Evolutionary conservation across 2,329 filamentous ascomycete genomes (phyloP), one percentile per base, ranked within the genome.

Genomic region (Neoarthrinium moseri): DNA sequence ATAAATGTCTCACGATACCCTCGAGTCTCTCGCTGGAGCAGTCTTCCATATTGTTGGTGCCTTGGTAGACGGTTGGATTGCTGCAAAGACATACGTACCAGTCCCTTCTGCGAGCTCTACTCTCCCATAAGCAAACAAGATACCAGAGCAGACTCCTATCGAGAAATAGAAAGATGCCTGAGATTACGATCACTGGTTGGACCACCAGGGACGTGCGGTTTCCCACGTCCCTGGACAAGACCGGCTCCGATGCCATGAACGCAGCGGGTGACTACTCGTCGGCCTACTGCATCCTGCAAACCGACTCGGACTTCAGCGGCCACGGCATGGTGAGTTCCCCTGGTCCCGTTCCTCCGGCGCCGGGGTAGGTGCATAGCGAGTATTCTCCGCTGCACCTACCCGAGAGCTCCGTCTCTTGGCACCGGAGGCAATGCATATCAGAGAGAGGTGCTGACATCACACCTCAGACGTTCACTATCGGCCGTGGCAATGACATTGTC

Each of bases 201-300:
- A 73, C 71, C 54, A 87, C 84, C 48, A 78, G 84, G 62, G 86
- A 90, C 71, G 84, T 90, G 64, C 82, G 86, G 56, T 90, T 90
- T 65, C 86, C 86, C 67, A 96, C 91, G n/a, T 96, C 91, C 32
- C 83, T 96, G 50, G 90, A 95, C 71, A 94, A 92, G 73, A 95
- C 90, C n/a, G 91, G 91, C 59, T 95, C 89, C 7, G 91, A 96
- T 80, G 91, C 90, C 61, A 96, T 96, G 91, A 96, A 96, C 63
- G 87, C 89, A 3, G 90, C 91, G 3, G 88, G 90, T 51, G 90
- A 96, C 69, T 96, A 96, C 71, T 95, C 90, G 2, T 79, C 91
- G 11, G 91, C 91, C n/a, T 96, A 96, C 75, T 95, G 90, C 67
- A 92, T 96, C 59, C 73, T 96, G 39, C 74, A 89, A 62, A 96